Evolutionary conservation across 495 filamentous ascomycete genomes (phyloP).

Genomic region (Talaromyces liani): DNA sequence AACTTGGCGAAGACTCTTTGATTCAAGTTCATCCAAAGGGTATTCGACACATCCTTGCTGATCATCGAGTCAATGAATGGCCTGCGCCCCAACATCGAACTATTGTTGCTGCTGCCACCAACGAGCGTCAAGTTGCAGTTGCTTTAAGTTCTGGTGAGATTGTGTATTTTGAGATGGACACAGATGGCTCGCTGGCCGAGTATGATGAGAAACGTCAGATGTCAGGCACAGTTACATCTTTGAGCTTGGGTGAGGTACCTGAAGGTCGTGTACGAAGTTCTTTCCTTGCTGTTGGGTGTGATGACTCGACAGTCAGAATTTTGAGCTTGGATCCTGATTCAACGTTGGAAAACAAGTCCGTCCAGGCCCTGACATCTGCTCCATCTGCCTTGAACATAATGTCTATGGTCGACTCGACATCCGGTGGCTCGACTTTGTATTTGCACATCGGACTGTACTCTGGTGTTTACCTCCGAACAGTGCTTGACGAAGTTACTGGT

Average conservation of each 20-base stretch:
- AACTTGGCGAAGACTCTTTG: slow-evolving; percentile 86
- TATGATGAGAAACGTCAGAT: slow-evolving; percentile 94
- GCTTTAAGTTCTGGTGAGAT: slow-evolving; percentile 93
- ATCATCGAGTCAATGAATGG: slow-evolving; percentile 87
- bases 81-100: slow-evolving; percentile 85
- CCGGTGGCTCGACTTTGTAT: slow-evolving; percentile 72
- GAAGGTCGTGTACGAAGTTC: slow-evolving; percentile 78
- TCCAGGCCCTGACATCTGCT: slow-evolving; percentile 85
- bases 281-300: slow-evolving; percentile 92
- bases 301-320: slow-evolving; percentile 92
- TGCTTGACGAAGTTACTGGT: slow-evolving; percentile 88
- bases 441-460: slow-evolving; percentile 93
- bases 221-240: slow-evolving; percentile 88
- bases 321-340: slow-evolving; percentile 84
- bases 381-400: slow-evolving; percentile 90
- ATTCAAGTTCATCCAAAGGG: slow-evolving; percentile 94
- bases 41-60: slow-evolving; percentile 78
- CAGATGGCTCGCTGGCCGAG: slow-evolving; percentile 82
- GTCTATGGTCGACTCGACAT: slow-evolving; percentile 84
- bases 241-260: slow-evolving; percentile 90
- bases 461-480: slow-evolving; percentile 89
- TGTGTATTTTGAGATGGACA: slow-evolving; percentile 95
- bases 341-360: slow-evolving; percentile 83
- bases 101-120: slow-evolving; percentile 92
- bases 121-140: slow-evolving; percentile 86